phyloP scores from a whole-genome alignment of 352 stramenopile species.

The Pythium vanterpoolii region DNA sequence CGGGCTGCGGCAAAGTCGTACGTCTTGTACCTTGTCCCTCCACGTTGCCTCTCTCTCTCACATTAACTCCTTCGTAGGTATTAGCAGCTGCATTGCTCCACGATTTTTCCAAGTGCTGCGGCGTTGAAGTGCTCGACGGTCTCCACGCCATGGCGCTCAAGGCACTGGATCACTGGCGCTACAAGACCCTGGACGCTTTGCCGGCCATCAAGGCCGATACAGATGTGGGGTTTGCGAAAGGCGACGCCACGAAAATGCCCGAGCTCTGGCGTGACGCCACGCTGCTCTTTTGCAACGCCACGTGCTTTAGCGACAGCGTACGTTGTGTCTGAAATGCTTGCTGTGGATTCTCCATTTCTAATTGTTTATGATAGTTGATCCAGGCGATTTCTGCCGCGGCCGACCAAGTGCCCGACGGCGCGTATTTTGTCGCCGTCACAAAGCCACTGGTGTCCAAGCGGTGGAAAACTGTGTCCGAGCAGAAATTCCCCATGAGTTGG shows the following conservation, averaged over 20 bases:
- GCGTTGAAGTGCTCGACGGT: constrained; percentile 60
- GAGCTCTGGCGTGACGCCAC: constrained; percentile 58
- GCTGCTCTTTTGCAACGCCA: constrained; percentile 66
- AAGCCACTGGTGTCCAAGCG: constrained; percentile 51
- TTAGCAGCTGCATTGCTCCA: constrained; percentile 56
- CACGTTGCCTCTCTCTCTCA: not conserved
- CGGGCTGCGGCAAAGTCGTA: constrained; percentile 71
- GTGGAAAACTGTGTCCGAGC: constrained; percentile 59
- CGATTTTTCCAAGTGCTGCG: constrained; percentile 63
- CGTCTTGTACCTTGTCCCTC: constrained; percentile 1
- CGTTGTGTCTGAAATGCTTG: not conserved
- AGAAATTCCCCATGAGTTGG: constrained; percentile 70
- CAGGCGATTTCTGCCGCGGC: constrained; percentile 33
- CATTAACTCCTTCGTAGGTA: constrained; percentile 25
- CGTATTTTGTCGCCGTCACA: constrained; percentile 60
- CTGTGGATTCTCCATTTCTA: not conserved
- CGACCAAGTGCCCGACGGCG: constrained; percentile 41
- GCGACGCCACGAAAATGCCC: constrained; percentile 35
- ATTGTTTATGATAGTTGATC: constrained; percentile 21
- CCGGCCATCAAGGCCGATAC: constrained; percentile 47
- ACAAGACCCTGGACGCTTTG: constrained; percentile 54
- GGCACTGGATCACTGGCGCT: constrained; percentile 61
- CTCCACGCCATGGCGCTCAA: constrained; percentile 60
- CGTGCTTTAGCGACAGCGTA: constrained; percentile 64
- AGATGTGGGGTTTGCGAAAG: constrained; percentile 54